A percentile compares a stretch with the other conserved stretches of the same genome.
Evolutionary conservation across 2,329 filamentous ascomycete species (phyloP).

Genomic region (Chaetomium globosum): DNA sequence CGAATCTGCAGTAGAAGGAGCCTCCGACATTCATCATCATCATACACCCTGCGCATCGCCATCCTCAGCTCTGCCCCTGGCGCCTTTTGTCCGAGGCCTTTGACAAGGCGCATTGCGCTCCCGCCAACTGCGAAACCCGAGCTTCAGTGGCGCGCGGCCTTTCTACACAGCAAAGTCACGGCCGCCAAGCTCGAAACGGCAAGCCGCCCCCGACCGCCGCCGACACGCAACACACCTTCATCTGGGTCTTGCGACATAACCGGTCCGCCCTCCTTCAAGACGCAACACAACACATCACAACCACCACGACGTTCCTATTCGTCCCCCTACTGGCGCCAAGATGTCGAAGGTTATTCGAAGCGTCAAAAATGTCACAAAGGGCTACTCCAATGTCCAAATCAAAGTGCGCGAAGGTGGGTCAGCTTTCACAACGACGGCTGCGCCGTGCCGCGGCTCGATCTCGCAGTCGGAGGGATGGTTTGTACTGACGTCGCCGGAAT

Average conservation of each 20-base stretch:
- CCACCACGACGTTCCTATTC: neutral
- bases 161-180: neutral
- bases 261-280: neutral
- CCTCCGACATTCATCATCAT: neutral
- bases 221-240: slow-evolving; percentile 23
- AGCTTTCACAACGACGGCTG: slow-evolving; percentile 11
- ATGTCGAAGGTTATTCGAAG: slow-evolving; percentile 98
- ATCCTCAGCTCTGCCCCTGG: slow-evolving; percentile 8
- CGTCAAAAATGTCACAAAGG: slow-evolving; percentile 99
- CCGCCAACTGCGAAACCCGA: slow-evolving; percentile 8
- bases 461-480: neutral
- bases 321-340: slow-evolving; percentile 38
- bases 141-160: slow-evolving; percentile 21
- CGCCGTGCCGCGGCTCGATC: slow-evolving; percentile 30
- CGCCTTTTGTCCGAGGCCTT: slow-evolving; percentile 9
- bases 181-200: slow-evolving; percentile 24
- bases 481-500: slow-evolving; percentile 27
- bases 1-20: neutral
- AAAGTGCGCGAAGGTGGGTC: slow-evolving; percentile 93
- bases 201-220: slow-evolving; percentile 22
- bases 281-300: slow-evolving; percentile 22
- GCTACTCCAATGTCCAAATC: slow-evolving; percentile 93
- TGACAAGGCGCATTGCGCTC: slow-evolving; percentile 8
- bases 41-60: neutral
- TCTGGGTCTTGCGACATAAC: slow-evolving; percentile 20